Base-by-base conservation (phyloP, 768 basidiomycete species). In the Boletus huronensis region DNA sequence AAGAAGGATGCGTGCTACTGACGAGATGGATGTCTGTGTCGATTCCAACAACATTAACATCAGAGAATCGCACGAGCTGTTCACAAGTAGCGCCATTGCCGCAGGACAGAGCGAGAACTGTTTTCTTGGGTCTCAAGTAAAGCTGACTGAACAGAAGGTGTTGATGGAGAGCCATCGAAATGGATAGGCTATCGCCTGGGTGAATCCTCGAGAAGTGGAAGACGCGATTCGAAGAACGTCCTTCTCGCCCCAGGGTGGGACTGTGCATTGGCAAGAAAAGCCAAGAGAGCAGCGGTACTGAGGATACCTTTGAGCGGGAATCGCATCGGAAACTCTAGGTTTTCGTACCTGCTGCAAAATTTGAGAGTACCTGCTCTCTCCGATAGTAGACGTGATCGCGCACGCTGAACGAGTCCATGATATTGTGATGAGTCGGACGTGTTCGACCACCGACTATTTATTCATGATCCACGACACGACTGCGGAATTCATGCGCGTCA, bases 21-120 rank as follows among this genome's bases (percentile, higher is more conserved):
- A 52, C 54, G 34, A 55, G 50, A 34, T 41, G 36, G 6, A 5
- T 9, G 25, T 55, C 44, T 2, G 44, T 47, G 39, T 55, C 54
- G 16, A 55, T 40, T 23, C 54, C 50, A 4, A 55, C 38, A n/a
- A 47, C 50, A 28, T 41, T 28, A 2, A 46, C 50, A 41, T 55
- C 31, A 3, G 44, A 55, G 44, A 55, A 55, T 7, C 41, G 50
- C 3, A 52, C 50, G 31, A 55, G 54, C 16, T 52, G 44, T 28
- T 47, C 23, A 19, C 21, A 40, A 14, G 28, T 35, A n/a, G 38
- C 19, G 16, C 54, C 50, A 25, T 52, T 47, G 6, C 50, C 54
- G 6, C 54, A 55, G 11, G 4, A 52, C 36, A 55, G 40, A 9
- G 50, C 54, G 6, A 55, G 44, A 19, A 54, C 56, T 14, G 32